Evolutionary conservation across 164 flowering plant genomes (phyloP).

Genomic region (Aristolochia californica): DNA sequence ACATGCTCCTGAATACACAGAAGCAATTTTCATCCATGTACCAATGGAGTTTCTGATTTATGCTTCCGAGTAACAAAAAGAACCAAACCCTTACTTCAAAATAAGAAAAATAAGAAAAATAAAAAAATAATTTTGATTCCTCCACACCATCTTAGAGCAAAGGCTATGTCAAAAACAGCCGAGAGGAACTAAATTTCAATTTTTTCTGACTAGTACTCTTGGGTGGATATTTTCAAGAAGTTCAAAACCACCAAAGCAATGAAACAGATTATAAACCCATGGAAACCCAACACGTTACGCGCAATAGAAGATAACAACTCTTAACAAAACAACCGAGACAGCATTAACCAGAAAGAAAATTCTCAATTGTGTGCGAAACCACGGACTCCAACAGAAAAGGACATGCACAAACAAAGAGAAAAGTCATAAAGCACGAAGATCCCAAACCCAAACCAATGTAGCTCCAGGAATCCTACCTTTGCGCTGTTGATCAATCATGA

Average conservation of each 20-base stretch:
- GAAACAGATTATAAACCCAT: too few species aligned
- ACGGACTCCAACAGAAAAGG: neutral
- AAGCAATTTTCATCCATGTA: too few species aligned
- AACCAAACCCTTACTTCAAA: neutral
- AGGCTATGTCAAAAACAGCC: too few species aligned
- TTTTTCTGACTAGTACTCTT: neutral
- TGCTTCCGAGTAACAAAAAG: neutral
- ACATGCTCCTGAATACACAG: too few species aligned
- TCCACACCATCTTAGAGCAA: too few species aligned
- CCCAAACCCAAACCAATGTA: neutral
- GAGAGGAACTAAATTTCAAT: neutral
- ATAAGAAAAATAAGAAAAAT: too few species aligned
- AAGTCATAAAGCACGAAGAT: neutral
- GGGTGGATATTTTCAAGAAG: neutral
- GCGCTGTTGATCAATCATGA: constrained; percentile 11
- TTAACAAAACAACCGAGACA: neutral
- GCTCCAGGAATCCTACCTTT: constrained; percentile 5
- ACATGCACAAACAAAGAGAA: neutral
- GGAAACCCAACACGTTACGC: neutral
- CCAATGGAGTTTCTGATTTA: too few species aligned
- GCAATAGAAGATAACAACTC: neutral
- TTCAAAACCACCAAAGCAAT: neutral
- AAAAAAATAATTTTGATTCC: too few species aligned
- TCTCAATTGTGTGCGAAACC: neutral
- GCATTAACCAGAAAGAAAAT: neutral